Conservation (phyloP, 108 stramenopile species). For the Fragilaria crotonensis region DNA sequence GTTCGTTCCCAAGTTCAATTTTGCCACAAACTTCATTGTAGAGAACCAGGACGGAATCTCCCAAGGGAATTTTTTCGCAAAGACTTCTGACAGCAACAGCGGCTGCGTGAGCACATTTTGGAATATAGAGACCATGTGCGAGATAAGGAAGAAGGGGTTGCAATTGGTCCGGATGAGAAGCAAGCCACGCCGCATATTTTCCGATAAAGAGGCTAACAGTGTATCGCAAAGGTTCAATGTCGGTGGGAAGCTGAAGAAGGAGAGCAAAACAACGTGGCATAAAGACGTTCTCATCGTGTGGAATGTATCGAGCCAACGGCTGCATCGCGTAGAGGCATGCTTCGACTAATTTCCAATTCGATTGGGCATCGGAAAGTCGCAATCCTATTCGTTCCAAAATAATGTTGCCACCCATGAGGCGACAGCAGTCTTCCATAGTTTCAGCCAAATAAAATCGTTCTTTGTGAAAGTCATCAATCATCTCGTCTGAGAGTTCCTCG, state of each 20-base stretch:
- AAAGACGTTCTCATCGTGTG: conserved; percentile 55
- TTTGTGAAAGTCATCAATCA: conserved; percentile 67
- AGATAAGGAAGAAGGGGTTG: conserved; percentile 76
- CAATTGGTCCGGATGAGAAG: conserved; percentile 57
- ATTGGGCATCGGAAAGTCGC: conserved; percentile 36
- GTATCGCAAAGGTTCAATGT: conserved; percentile 53
- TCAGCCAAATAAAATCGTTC: conserved; percentile 74
- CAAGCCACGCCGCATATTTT: conserved; percentile 80
- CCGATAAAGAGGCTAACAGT: conserved; percentile 79
- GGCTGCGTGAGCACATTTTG: conserved; percentile 64
- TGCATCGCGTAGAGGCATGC: conserved; percentile 73
- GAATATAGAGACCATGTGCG: conserved; percentile 68
- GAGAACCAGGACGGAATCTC: conserved; percentile 72
- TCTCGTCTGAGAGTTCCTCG: conserved; percentile 53
- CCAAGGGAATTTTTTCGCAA: conserved; percentile 61
- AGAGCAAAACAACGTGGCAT: conserved; percentile 70
- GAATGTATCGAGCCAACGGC: conserved; percentile 64
- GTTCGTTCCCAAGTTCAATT: conserved; percentile 72
- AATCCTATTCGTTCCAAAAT: conserved; percentile 53
- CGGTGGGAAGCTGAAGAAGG: conserved; percentile 60
- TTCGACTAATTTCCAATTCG: conserved; percentile 75
- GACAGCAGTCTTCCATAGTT: conserved; percentile 84
- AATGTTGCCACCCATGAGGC: conserved; percentile 63
- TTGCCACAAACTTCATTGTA: conserved; percentile 62
- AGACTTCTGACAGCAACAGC: conserved; percentile 84